These are phyloP conservation scores for Podospora pseudoanserina DNA, from an alignment of 495 filamentous ascomycete genomes.

Conservation along the genomic window DNA sequence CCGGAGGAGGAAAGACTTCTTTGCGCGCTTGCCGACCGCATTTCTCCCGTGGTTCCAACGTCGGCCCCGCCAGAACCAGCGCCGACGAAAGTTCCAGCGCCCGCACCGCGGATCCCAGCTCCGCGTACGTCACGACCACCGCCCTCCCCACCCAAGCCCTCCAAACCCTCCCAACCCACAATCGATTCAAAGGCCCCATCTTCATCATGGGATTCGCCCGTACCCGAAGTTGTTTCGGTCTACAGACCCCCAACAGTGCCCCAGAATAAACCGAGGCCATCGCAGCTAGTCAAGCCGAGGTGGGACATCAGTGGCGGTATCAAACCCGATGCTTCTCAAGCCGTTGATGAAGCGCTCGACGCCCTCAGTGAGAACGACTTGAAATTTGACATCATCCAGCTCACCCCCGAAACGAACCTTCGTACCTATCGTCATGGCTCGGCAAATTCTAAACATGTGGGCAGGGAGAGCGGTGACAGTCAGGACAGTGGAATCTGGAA, in stretches of 20 bases:
- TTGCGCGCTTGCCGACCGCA: conserved; percentile 19
- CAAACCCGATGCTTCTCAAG: conserved; percentile 11
- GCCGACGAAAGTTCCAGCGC: conserved; percentile 7
- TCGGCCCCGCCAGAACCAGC: conserved; percentile 9
- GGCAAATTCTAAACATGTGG: background rate
- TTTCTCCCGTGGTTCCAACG: conserved; percentile 5
- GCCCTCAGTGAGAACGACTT: conserved; percentile 22
- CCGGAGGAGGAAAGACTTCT: conserved; percentile 53
- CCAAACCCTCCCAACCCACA: background rate
- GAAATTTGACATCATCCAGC: conserved; percentile 26
- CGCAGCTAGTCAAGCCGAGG: background rate
- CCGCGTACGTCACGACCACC: background rate
- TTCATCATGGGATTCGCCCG: background rate
- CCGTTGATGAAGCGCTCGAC: conserved; percentile 16
- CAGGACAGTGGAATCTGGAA: background rate
- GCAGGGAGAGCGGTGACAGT: background rate
- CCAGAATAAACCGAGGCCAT: background rate
- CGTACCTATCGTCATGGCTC: background rate
- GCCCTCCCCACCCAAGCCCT: background rate
- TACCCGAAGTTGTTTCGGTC: background rate
- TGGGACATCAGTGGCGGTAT: background rate
- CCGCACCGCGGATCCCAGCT: background rate
- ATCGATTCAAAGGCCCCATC: background rate
- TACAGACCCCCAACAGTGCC: background rate
- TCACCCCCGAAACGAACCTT: conserved; percentile 9